Evolutionary conservation across 225 moss, liverwort and hornwort species (phyloP).

Genomic region (Antitrichia curtipendula): DNA sequence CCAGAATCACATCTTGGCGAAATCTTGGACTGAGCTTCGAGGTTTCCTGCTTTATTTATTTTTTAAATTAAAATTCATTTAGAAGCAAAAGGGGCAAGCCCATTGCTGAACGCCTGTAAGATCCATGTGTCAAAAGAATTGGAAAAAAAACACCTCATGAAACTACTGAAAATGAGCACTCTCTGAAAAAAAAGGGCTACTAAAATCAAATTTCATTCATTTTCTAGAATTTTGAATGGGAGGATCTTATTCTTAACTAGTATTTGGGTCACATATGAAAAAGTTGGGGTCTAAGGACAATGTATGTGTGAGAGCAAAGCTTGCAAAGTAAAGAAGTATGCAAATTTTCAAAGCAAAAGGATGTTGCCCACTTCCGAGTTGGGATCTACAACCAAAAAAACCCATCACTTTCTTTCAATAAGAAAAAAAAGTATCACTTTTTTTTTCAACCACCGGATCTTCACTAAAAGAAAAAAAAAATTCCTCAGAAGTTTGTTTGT

Average conservation of each 20-base stretch:
- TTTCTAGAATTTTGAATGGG: not conserved
- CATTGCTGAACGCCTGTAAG: not conserved
- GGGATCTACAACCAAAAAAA: not conserved
- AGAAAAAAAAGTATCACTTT: not conserved
- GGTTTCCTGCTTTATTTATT: not conserved
- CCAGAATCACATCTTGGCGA: conserved; percentile 5
- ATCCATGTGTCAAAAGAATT: not conserved
- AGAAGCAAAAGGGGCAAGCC: not conserved
- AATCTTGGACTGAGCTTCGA: not conserved
- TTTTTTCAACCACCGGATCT: not conserved
- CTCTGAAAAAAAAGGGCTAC: not conserved
- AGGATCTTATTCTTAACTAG: not conserved
- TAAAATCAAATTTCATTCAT: not conserved
- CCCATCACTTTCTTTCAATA: too few relatives aligned
- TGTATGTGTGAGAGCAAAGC: not conserved
- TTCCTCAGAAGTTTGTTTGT: not conserved
- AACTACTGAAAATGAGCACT: not conserved
- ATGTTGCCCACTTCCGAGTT: fast-evolving
- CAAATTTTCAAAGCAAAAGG: not conserved
- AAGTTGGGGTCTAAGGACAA: not conserved
- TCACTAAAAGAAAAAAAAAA: not conserved
- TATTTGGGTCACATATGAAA: too few relatives aligned
- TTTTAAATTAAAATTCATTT: too few relatives aligned
- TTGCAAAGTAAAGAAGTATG: not conserved
- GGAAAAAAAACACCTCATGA: too few relatives aligned